These are phyloP conservation scores for Solanum paucissectum DNA, from an alignment of 257 asterid genomes.

Conservation along the genomic window DNA sequence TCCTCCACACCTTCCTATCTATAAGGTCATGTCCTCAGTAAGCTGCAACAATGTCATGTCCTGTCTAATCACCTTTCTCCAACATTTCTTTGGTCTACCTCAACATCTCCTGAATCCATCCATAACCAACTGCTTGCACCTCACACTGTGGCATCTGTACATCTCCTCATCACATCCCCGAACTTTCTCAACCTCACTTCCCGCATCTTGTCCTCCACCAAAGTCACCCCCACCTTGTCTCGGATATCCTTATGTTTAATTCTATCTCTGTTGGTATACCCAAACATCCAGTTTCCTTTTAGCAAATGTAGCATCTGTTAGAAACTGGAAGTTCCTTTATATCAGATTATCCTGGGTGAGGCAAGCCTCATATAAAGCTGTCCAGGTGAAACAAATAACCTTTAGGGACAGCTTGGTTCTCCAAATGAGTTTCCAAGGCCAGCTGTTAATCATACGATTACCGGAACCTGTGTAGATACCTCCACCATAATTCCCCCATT, in stretches of 20 bases:
- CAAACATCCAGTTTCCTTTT: not conserved
- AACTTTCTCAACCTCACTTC: not conserved
- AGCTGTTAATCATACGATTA: not conserved
- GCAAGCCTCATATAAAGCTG: not conserved
- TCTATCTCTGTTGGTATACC: not conserved
- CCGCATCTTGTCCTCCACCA: not conserved
- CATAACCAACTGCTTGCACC: not conserved
- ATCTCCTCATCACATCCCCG: not conserved
- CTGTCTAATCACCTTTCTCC: not conserved
- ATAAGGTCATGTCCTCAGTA: not conserved
- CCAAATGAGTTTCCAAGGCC: not conserved
- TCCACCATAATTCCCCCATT: not conserved
- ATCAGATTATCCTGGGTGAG: not conserved
- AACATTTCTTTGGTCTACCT: too few relatives aligned
- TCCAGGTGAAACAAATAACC: not conserved
- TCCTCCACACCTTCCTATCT: not conserved
- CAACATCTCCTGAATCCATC: too few relatives aligned
- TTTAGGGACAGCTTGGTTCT: not conserved
- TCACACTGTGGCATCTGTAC: not conserved
- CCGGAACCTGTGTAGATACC: not conserved
- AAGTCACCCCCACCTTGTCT: not conserved
- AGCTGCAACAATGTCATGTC: not conserved
- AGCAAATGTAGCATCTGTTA: not conserved
- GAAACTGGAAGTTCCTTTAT: not conserved
- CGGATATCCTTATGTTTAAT: not conserved